Evolutionary conservation across 2,329 filamentous ascomycete species (phyloP).

Genomic region (Phaeophleospora eucalypticola): DNA sequence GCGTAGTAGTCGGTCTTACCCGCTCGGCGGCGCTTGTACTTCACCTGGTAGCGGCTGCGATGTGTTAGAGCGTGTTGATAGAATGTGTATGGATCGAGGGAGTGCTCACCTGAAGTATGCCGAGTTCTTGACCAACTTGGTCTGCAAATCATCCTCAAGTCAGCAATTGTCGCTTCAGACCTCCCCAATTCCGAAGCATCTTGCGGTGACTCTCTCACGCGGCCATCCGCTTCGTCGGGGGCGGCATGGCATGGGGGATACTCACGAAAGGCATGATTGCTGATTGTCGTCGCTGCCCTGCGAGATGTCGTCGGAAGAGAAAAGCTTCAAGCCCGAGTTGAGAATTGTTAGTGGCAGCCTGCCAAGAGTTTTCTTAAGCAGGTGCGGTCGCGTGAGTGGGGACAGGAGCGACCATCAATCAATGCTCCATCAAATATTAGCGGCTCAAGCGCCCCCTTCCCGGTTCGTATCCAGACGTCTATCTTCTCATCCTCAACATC

Average conservation of each 20-base stretch:
- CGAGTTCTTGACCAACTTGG: conserved; percentile 95
- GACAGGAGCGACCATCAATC: neutral
- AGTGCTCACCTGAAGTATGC: conserved; percentile 91
- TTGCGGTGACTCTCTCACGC: conserved; percentile 71
- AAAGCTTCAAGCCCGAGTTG: too few species aligned
- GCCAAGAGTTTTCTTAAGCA: too few species aligned
- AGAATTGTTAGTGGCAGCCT: too few species aligned
- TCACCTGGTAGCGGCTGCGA: conserved; percentile 93
- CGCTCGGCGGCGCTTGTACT: conserved; percentile 94
- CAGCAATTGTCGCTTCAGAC: conserved; percentile 99
- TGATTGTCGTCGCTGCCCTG: conserved; percentile 2
- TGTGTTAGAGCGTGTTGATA: conserved; percentile 9
- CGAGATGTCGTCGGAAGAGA: conserved; percentile 2
- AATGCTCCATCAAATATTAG: neutral
- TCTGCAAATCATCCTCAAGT: conserved; percentile 63
- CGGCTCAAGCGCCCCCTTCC: neutral
- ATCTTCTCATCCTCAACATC: too few species aligned
- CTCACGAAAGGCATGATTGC: conserved; percentile 43
- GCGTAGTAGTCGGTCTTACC: conserved; percentile 99
- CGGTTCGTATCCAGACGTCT: too few species aligned
- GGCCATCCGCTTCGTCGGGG: neutral
- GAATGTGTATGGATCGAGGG: conserved; percentile 4
- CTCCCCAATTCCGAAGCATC: conserved; percentile 82
- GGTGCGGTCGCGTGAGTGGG: neutral
- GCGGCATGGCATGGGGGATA: neutral